These are phyloP conservation scores for Scheffersomyces amazonensis DNA, from an alignment of 805 yeast genomes.

Conservation along the genomic window DNA sequence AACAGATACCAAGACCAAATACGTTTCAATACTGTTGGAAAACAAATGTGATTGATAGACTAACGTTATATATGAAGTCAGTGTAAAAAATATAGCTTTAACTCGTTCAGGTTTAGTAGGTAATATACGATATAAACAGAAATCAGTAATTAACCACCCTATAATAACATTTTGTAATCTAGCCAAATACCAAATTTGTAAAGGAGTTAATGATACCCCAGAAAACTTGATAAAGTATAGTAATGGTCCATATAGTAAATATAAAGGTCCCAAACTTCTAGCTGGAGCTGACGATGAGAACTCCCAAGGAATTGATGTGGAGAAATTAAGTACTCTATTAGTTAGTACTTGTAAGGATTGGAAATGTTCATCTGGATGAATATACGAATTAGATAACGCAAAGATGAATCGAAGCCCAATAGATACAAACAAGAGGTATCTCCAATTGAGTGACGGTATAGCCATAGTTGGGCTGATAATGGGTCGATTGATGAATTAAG, in stretches of 20 bases:
- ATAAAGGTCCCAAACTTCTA: slow-evolving; percentile 69
- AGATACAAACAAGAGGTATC: slow-evolving; percentile 42
- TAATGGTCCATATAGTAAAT: slow-evolving; percentile 68
- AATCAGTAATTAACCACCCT: slow-evolving; percentile 36
- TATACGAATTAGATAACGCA: slow-evolving; percentile 72
- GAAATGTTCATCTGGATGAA: slow-evolving; percentile 97
- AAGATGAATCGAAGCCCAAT: slow-evolving; percentile 51
- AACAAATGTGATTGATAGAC: slow-evolving; percentile 83
- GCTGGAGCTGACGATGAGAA: slow-evolving; percentile 56
- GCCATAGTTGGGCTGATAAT: no score
- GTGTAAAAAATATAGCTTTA: slow-evolving; percentile 47
- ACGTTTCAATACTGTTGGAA: slow-evolving; percentile 82
- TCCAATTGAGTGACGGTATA: slow-evolving; percentile 35
- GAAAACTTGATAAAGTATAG: slow-evolving; percentile 30
- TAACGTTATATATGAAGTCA: slow-evolving; percentile 67
- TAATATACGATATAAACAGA: slow-evolving; percentile 44
- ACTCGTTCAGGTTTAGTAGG: slow-evolving; percentile 49
- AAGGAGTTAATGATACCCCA: slow-evolving; percentile 41
- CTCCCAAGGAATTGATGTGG: slow-evolving; percentile 77
- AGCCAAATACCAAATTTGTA: slow-evolving; percentile 49
- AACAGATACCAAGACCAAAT: slow-evolving; percentile 47
- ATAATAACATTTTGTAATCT: slow-evolving; percentile 48
- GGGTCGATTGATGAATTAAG: no score
- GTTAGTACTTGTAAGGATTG: slow-evolving; percentile 81
- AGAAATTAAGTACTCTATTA: slow-evolving; percentile 40